A percentile compares a stretch with the other conserved stretches of the same genome.
These are phyloP conservation scores for Taphrina betulina DNA, from an alignment of 1,139 yeast species.

Conservation along the genomic window DNA sequence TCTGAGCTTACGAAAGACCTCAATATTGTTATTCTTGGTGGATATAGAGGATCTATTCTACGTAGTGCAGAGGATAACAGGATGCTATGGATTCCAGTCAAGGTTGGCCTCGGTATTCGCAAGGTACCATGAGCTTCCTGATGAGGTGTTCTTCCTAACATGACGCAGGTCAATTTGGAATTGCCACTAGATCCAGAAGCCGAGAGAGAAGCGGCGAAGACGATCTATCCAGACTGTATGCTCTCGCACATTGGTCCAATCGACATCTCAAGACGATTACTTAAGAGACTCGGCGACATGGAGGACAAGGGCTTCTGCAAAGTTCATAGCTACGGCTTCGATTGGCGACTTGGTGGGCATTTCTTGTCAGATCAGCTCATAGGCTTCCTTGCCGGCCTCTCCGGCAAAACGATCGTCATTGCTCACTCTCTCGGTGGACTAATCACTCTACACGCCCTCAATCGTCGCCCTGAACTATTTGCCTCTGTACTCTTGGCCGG, in stretches of 20 bases:
- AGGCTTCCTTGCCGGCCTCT: conserved; percentile 50
- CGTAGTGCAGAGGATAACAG: conserved; percentile 63
- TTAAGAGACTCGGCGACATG: conserved; percentile 15
- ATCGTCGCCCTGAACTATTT: conserved; percentile 62
- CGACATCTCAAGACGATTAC: conserved; percentile 65
- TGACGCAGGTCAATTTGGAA: conserved; percentile 56
- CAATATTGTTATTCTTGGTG: conserved; percentile 73
- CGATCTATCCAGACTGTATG: conserved; percentile 71
- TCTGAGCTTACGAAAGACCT: conserved; percentile 52
- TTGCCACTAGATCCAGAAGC: conserved; percentile 73
- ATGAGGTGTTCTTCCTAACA: too few relatives aligned
- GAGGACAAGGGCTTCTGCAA: conserved; percentile 48
- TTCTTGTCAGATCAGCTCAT: conserved; percentile 54
- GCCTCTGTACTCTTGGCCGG: conserved; percentile 80
- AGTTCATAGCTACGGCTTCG: conserved; percentile 79
- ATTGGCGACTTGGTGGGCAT: conserved; percentile 79
- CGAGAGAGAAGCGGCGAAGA: conserved; percentile 51
- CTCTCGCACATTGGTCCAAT: conserved; percentile 83
- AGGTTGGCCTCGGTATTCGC: conserved; percentile 75
- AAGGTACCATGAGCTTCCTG: too few relatives aligned
- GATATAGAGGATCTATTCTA: conserved; percentile 81
- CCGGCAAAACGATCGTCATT: conserved; percentile 55
- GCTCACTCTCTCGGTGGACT: conserved; percentile 96
- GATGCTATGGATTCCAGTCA: conserved; percentile 81
- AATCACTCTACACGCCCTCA: conserved; percentile 75